Percentiles rank a stretch among this genome's conserved stretches.
Conservation (phyloP, 371 early-diverging fungal species). For the Mucor irregularis region DNA sequence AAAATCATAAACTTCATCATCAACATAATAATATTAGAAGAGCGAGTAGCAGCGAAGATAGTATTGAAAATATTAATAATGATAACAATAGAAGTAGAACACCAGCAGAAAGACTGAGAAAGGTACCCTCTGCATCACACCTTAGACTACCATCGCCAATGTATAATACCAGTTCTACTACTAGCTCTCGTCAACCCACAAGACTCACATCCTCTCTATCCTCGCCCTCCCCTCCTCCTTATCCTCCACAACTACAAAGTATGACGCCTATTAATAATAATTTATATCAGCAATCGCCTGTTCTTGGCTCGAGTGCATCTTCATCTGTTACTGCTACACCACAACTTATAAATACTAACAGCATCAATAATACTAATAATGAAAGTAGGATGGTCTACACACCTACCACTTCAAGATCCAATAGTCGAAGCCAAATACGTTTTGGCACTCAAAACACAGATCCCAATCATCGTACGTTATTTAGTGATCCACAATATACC, state of each 20-base stretch:
- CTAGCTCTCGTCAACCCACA: background rate
- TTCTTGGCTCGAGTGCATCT: slow-evolving; percentile 14
- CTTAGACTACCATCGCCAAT: background rate
- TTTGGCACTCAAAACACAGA: too few species aligned
- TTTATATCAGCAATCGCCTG: background rate
- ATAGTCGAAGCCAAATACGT: background rate
- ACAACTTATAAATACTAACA: background rate
- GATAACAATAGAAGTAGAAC: background rate
- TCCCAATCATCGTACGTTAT: too few species aligned
- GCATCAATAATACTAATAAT: background rate
- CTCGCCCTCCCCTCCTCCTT: background rate
- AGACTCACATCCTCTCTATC: background rate
- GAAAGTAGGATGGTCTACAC: background rate
- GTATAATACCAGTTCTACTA: too few species aligned
- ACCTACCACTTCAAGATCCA: slow-evolving; percentile 7
- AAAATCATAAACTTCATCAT: too few species aligned
- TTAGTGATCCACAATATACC: background rate
- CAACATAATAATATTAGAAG: too few species aligned
- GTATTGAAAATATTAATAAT: background rate
- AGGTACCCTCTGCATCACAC: background rate
- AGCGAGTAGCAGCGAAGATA: background rate
- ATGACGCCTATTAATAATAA: background rate
- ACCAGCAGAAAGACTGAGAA: too few species aligned
- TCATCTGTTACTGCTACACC: slow-evolving; percentile 45
- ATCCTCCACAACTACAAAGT: background rate